Evolutionary conservation across 805 yeast species (phyloP).

Genomic region (Cyberlindnera sargentensis): DNA sequence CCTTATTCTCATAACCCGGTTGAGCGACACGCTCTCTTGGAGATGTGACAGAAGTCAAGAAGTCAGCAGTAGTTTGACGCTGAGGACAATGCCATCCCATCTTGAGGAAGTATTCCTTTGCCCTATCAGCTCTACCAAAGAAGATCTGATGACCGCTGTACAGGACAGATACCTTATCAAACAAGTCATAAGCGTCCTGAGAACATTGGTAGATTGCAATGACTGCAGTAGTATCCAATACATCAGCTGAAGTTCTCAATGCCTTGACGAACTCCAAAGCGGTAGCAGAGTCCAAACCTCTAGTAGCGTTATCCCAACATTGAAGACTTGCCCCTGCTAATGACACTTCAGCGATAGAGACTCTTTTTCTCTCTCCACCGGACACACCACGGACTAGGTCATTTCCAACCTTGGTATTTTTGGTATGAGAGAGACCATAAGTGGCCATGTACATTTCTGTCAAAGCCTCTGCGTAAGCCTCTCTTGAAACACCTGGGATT

Average conservation of each 20-base stretch:
- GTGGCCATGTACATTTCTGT: slow-evolving; percentile 48
- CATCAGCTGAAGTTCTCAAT: slow-evolving; percentile 41
- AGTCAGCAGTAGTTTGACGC: slow-evolving; percentile 56
- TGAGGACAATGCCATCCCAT: slow-evolving; percentile 53
- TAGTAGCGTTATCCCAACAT: slow-evolving; percentile 59
- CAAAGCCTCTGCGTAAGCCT: slow-evolving; percentile 39
- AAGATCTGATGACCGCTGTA: slow-evolving; percentile 52
- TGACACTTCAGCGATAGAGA: slow-evolving; percentile 59
- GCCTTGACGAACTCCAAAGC: slow-evolving; percentile 52
- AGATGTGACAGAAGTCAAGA: slow-evolving; percentile 47
- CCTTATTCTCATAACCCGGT: slow-evolving; percentile 38
- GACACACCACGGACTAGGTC: slow-evolving; percentile 65
- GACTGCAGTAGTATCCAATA: slow-evolving; percentile 43
- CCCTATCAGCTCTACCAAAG: slow-evolving; percentile 40
- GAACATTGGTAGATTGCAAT: slow-evolving; percentile 57
- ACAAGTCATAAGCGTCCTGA: slow-evolving; percentile 46
- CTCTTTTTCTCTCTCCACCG: slow-evolving; percentile 70
- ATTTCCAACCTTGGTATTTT: slow-evolving; percentile 59
- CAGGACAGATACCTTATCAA: slow-evolving; percentile 45
- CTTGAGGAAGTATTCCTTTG: slow-evolving; percentile 40
- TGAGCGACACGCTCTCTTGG: slow-evolving; percentile 41
- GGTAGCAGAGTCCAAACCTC: slow-evolving; percentile 62
- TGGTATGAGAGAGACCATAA: slow-evolving; percentile 46
- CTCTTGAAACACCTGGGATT: slow-evolving; percentile 42
- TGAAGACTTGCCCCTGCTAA: slow-evolving; percentile 41